phyloP scores from a whole-genome alignment of 345 rosid genomes.

The Salix dunnii region DNA sequence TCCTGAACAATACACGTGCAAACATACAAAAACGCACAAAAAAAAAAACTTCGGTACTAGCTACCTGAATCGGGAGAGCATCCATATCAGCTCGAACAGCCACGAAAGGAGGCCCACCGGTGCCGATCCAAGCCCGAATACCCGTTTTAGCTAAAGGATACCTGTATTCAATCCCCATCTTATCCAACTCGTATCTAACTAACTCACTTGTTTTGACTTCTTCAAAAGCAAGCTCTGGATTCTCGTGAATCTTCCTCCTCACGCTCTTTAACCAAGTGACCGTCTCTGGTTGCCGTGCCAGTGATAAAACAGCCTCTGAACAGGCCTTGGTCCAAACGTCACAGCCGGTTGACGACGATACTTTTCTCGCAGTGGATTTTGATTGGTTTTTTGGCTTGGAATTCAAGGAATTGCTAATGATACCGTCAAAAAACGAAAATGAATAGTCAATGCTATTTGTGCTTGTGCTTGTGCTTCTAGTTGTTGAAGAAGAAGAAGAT shows the following conservation, averaged over 20 bases:
- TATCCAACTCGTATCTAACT: slow-evolving; percentile 22
- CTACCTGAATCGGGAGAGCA: slow-evolving; percentile 24
- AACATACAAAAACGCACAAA: neutral
- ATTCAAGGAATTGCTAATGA: neutral
- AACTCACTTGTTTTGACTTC: slow-evolving; percentile 28
- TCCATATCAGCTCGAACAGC: slow-evolving; percentile 31
- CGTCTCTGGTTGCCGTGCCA: slow-evolving; percentile 40
- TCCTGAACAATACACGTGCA: neutral
- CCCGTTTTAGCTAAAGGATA: slow-evolving; percentile 29
- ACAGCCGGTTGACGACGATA: slow-evolving; percentile 5
- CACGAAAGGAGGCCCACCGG: slow-evolving; percentile 19
- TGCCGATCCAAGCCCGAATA: slow-evolving; percentile 19
- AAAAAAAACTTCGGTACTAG: neutral
- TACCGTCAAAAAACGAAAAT: slow-evolving; percentile 6
- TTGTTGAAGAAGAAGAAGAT: neutral
- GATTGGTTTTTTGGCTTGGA: slow-evolving; percentile 21
- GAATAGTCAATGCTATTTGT: neutral
- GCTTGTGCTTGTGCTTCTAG: neutral
- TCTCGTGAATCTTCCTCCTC: slow-evolving; percentile 24
- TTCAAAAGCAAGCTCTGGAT: slow-evolving; percentile 28
- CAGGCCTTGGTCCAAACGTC: slow-evolving; percentile 28
- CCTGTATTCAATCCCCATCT: slow-evolving; percentile 19
- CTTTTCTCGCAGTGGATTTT: neutral
- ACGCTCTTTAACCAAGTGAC: slow-evolving; percentile 21
- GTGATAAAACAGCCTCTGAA: slow-evolving; percentile 32